Evolutionary conservation across 176 grass and related monocot species (phyloP), one percentile per base, ranked within the genome.

Genomic region (Musa schizocarpa): DNA sequence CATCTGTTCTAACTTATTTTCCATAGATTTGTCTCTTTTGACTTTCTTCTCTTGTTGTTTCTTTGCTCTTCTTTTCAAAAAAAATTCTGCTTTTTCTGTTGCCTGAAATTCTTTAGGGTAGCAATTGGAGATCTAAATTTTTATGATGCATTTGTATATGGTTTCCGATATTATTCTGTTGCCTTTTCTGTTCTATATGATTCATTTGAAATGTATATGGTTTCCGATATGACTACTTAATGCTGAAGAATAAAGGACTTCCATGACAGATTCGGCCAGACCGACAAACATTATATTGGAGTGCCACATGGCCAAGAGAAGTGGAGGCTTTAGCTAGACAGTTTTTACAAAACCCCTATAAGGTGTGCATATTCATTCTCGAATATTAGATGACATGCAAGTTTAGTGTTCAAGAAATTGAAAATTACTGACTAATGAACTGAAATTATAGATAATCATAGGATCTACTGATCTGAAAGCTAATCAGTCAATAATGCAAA

Each of bases 401-500:
- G 22, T n/a, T 43, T 17, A 49, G 66, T 50, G 14, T 69, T 69
- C 8, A 49, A 49, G 13, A 49, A 19, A 49, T 48, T 69, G 13
- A 9, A 69, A 48, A 21, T 58, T 50, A 29, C 50, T 86, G 72
- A 79, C 62, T 63, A 48, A 20, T 69, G 76, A 62, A 76, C 68
- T 87, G 1, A 71, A 62, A 63, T 72, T 50, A n/a, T 73, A 99
- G 95, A 82, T 94, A 89, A 94, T 86, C 29, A 92, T 99, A 74
- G 91, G 95, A 73, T 94, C 95, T 53, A 22, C 81, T 86, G 90
- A 99, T 77, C 88, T 94, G 84, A 99, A 95, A 87, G 95, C 95
- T 82, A 99, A 99, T 74, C 91, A 94, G 83, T 99, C 91, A 54
- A 99, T 99, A 84, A 86, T 86, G 29, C 95, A 99, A 89, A 88